Conservation (phyloP, 2,329 filamentous ascomycete species). For the Amauroascus verrucosus region DNA sequence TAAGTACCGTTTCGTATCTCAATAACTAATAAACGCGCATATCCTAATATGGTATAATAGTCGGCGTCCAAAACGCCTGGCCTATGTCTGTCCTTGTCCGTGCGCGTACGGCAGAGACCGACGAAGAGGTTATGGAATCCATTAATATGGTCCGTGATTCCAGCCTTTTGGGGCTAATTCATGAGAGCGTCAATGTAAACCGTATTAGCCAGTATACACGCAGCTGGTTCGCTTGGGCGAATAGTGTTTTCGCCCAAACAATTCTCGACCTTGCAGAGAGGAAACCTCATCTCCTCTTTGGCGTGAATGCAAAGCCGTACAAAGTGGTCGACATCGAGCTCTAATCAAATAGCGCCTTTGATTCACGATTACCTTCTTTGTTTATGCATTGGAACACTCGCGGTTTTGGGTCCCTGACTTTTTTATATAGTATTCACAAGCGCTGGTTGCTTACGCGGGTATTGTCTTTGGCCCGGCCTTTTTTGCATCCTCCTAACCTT, state of each 20-base stretch:
- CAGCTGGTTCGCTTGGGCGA: slow-evolving; percentile 97
- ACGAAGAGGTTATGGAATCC: slow-evolving; percentile 65
- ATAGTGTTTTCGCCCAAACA: slow-evolving; percentile 88
- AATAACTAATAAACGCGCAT: slow-evolving; percentile 1
- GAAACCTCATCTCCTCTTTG: slow-evolving; percentile 82
- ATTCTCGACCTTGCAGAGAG: slow-evolving; percentile 79
- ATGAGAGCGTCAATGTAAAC: slow-evolving; percentile 86
- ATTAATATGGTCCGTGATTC: slow-evolving; percentile 65
- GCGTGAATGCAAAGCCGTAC: slow-evolving; percentile 40
- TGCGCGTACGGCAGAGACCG: slow-evolving; percentile 75
- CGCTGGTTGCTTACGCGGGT: not conserved
- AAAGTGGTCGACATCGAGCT: slow-evolving; percentile 11
- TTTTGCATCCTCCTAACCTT: not conserved
- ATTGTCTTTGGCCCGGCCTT: not conserved
- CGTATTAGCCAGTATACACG: slow-evolving; percentile 61
- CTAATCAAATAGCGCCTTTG: not conserved
- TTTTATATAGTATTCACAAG: not conserved
- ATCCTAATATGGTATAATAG: slow-evolving; percentile 31
- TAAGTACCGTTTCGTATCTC: slow-evolving; percentile 28
- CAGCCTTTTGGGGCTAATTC: slow-evolving; percentile 67
- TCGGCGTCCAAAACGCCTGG: slow-evolving; percentile 87
- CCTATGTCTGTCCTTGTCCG: slow-evolving; percentile 91
- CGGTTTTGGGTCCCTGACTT: too few species aligned
- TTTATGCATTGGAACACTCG: not conserved
- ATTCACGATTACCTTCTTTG: not conserved